Evolutionary conservation across 1,139 yeast species (phyloP).

Genomic region (Diutina scorzettiae): DNA sequence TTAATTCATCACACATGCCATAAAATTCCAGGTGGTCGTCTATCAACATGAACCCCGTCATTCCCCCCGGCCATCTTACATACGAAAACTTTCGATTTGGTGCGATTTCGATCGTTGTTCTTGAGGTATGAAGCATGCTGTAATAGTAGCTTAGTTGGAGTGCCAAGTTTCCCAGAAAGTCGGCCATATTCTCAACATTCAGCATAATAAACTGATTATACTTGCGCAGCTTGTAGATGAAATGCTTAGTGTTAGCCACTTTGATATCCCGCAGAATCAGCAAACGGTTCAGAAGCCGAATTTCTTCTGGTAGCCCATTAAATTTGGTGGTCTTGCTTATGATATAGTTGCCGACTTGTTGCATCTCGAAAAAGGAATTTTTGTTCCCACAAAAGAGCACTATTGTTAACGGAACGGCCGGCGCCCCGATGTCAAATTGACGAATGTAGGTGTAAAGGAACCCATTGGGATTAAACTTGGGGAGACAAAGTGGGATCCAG

Average conservation of each 20-base stretch:
- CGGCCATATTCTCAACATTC: conserved; percentile 1
- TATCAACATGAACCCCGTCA: conserved; percentile 6
- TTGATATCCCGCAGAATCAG: conserved; percentile 33
- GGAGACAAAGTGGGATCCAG: conserved; percentile 91
- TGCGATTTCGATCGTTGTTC: background rate
- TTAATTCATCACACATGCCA: conserved; percentile 1
- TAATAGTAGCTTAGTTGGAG: conserved; percentile 1
- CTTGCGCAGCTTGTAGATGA: conserved; percentile 53
- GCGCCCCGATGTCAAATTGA: conserved; percentile 29
- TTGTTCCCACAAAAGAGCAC: conserved; percentile 75
- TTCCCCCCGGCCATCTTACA: conserved; percentile 5
- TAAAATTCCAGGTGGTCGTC: conserved; percentile 3
- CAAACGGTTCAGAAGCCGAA: conserved; percentile 11
- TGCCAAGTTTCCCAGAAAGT: background rate
- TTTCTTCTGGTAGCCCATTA: conserved; percentile 22
- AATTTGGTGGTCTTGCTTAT: conserved; percentile 22
- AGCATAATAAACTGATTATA: conserved; percentile 1
- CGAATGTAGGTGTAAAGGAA: conserved; percentile 74
- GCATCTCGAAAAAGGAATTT: conserved; percentile 68
- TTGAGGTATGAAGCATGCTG: background rate
- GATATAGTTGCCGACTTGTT: conserved; percentile 44
- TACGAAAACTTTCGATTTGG: conserved; percentile 2
- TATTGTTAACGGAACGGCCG: conserved; percentile 37
- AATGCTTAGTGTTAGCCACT: conserved; percentile 61
- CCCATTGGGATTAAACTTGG: conserved; percentile 80